phyloP scores from a whole-genome alignment of 768 basidiomycete genomes.

The Auriscalpium orientale region DNA sequence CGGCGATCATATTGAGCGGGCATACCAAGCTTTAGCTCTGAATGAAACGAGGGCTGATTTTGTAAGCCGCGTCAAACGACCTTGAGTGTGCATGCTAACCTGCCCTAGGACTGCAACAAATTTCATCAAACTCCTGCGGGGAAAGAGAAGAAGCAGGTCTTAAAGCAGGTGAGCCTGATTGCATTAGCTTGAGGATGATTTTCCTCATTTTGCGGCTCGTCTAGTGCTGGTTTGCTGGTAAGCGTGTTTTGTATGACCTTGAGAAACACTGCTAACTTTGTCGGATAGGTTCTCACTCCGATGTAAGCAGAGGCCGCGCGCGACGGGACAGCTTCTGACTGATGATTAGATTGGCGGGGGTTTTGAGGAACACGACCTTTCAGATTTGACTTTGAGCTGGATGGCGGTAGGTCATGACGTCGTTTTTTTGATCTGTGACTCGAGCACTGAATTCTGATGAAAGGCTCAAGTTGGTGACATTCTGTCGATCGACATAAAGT shows the following conservation, averaged over 20 bases:
- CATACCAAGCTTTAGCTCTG: constrained; percentile 64
- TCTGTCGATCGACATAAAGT: constrained; percentile 47
- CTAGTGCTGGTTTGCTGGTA: constrained; percentile 70
- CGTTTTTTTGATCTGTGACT: constrained; percentile 1
- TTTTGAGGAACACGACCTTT: constrained; percentile 57
- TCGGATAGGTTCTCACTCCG: constrained; percentile 22
- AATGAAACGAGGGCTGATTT: constrained; percentile 64
- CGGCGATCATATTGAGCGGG: constrained; percentile 55
- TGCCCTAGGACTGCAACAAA: constrained; percentile 47
- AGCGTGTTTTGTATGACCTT: constrained; percentile 10
- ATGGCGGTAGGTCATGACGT: constrained; percentile 43
- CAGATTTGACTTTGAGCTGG: constrained; percentile 57
- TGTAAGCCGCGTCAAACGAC: constrained; percentile 30
- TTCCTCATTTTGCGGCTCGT: neutral
- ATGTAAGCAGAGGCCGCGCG: constrained; percentile 22
- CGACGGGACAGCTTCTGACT: neutral
- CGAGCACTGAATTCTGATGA: constrained; percentile 15
- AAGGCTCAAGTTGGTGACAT: constrained; percentile 48
- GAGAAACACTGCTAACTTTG: neutral
- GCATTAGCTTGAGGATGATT: neutral
- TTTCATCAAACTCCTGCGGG: constrained; percentile 53
- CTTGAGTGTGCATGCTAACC: neutral
- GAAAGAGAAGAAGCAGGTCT: constrained; percentile 43
- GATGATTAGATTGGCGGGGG: constrained; percentile 57
- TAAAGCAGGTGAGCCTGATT: constrained; percentile 46